phyloP scores from a whole-genome alignment of 495 filamentous ascomycete species.

The Talaromyces borbonicus region DNA sequence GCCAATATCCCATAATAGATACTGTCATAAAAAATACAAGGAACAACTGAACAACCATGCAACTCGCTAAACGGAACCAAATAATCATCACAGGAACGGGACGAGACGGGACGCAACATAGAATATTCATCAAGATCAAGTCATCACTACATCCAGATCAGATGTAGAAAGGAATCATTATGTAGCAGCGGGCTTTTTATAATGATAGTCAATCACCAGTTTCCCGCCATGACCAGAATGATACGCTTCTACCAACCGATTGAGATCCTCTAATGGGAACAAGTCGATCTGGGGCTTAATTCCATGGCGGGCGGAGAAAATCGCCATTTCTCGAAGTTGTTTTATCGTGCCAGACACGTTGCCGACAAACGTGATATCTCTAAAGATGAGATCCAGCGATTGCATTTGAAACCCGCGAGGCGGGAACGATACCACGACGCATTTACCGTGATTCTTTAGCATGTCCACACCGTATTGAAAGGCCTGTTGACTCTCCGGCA shows the following conservation, averaged over 20 bases:
- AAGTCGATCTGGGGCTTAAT: not conserved
- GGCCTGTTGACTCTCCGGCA: constrained; percentile 7
- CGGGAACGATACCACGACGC: constrained; percentile 6
- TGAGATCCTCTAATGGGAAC: constrained; percentile 1
- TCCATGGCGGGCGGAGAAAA: constrained; percentile 3
- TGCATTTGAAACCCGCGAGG: not conserved
- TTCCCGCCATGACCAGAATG: constrained; percentile 5
- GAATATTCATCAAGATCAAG: too few relatives aligned
- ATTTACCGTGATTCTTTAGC: constrained; percentile 9
- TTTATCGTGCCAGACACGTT: constrained; percentile 3
- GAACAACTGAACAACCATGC: too few relatives aligned
- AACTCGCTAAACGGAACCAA: too few relatives aligned
- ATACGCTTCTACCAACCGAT: constrained; percentile 2
- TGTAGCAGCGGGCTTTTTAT: not conserved
- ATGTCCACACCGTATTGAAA: constrained; percentile 7
- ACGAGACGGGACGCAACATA: too few relatives aligned
- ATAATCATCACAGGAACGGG: too few relatives aligned
- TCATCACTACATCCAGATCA: not conserved
- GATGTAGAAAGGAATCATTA: not conserved
- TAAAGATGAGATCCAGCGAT: constrained; percentile 5
- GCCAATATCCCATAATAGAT: too few relatives aligned
- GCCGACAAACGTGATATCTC: constrained; percentile 5
- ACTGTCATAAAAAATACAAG: too few relatives aligned
- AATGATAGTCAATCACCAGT: constrained; percentile 6
- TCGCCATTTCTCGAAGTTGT: constrained; percentile 9